Evolutionary conservation across 2,329 filamentous ascomycete species (phyloP), one percentile per base, ranked within the genome.

Genomic region (Reticulascus tulasneorum): DNA sequence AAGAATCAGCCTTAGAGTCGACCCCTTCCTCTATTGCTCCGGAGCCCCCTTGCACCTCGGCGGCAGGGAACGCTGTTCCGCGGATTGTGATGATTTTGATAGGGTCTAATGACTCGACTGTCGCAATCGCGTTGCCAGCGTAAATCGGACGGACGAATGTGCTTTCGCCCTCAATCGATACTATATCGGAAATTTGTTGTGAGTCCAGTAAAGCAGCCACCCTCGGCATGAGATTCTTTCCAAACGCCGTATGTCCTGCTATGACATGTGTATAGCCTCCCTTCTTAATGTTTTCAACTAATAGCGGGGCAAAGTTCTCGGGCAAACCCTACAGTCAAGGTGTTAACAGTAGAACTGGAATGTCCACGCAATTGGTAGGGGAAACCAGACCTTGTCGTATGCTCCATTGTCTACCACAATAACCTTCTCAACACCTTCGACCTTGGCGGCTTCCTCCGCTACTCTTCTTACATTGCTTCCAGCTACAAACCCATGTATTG

Each of bases 71-170:
- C 1, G 93, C 86, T 4, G 93, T 97, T 47, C 89, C 90, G 56
- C 93, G 84, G 46, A 97, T 84, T 23, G 93, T 98, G 53, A 98
- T 77, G 35, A 97, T 60, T 67, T 97, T 98, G 60, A 88, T 78
- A 12, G 73, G 59, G 56, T 98, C 93, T 45, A 77, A 78, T 4
- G 89, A 95, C 64, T 97, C 86, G 40, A 98, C 90, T 9, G 93
- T 98, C 23, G 94, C 79, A 55, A 98, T 95, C 30, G 91, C 93
- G 58, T 98, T 98, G 37, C 93, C 93, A 39, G 93, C 93, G 62
- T 98, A 98, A 56, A 98, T 96, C 19, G 93, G 91, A 38, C 93
- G 85, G 37, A 96, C 84, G 55, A 98, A 98, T 10, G 88, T 96
- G 61, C 91, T 90, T 62, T 95, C 90, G 62, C 79, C 79, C 63